Evolutionary conservation across 371 early-diverging fungal genomes (phyloP).

Genomic region (Zychaea mexicana): DNA sequence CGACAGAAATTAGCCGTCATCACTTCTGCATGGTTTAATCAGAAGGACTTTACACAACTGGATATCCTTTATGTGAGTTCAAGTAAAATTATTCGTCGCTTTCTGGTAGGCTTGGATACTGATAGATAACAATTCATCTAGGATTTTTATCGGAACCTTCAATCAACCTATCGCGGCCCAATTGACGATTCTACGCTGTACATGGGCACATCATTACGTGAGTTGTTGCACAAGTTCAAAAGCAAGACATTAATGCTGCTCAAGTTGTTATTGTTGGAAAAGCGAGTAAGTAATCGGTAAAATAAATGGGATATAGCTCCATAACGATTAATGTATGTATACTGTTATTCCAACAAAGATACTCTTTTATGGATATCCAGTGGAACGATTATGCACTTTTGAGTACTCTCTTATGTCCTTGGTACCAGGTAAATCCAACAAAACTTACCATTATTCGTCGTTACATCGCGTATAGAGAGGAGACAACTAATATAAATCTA

Average conservation of each 20-base stretch:
- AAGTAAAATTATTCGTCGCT: too few relatives aligned
- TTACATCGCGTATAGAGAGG: too few relatives aligned
- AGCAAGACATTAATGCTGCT: slow-evolving; percentile 75
- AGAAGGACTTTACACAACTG: slow-evolving; percentile 75
- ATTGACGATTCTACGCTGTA: slow-evolving; percentile 71
- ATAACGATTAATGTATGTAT: neutral
- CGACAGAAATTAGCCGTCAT: slow-evolving; percentile 75
- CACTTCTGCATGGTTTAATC: slow-evolving; percentile 81
- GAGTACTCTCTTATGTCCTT: slow-evolving; percentile 80
- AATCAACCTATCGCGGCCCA: slow-evolving; percentile 54
- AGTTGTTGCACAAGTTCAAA: slow-evolving; percentile 72
- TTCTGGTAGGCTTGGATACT: too few relatives aligned
- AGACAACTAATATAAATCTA: neutral
- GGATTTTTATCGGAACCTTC: slow-evolving; percentile 70
- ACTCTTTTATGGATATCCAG: slow-evolving; percentile 80
- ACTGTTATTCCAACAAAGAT: too few relatives aligned
- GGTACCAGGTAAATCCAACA: slow-evolving; percentile 52
- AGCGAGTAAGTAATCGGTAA: slow-evolving; percentile 43
- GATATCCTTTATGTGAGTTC: slow-evolving; percentile 74
- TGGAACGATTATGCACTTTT: slow-evolving; percentile 78
- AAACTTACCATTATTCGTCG: neutral
- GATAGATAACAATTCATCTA: slow-evolving; percentile 20
- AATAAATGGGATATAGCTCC: neutral
- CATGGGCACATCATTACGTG: slow-evolving; percentile 77
- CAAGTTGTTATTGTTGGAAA: slow-evolving; percentile 77